phyloP scores from a whole-genome alignment of 1,284 basidiomycete genomes.

The Ceratobasidium sp. region DNA sequence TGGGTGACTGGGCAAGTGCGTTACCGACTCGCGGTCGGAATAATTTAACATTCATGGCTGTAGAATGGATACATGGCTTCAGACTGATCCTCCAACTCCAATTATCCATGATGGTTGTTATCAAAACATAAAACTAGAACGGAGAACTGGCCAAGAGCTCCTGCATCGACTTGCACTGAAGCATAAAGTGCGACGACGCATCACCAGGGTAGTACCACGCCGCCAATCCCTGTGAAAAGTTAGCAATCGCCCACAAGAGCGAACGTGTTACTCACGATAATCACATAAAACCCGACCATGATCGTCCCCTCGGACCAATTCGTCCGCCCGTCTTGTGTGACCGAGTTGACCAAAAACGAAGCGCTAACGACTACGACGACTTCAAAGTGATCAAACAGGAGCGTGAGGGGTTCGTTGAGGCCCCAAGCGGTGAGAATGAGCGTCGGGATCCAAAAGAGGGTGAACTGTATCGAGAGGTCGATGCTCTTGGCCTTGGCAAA shows the following conservation, averaged over 20 bases:
- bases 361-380: conserved; percentile 18
- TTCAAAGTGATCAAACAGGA: conserved; percentile 37
- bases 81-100: too few relatives aligned
- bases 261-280: conserved; percentile 12
- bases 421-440: conserved; percentile 34
- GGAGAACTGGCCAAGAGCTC: neutral
- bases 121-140: neutral
- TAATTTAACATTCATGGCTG: too few relatives aligned
- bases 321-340: conserved; percentile 37
- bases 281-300: conserved; percentile 36
- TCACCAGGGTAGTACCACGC: conserved; percentile 39
- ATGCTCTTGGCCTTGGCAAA: conserved; percentile 66
- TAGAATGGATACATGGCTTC: too few relatives aligned
- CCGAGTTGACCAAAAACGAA: conserved; percentile 38
- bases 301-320: conserved; percentile 36
- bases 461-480: conserved; percentile 52
- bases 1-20: too few relatives aligned
- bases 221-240: conserved; percentile 44
- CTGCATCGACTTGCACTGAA: conserved; percentile 28
- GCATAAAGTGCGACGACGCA: conserved; percentile 10
- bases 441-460: conserved; percentile 38
- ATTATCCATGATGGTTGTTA: too few relatives aligned
- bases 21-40: too few relatives aligned
- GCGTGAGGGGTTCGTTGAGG: conserved; percentile 34
- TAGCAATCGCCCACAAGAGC: conserved; percentile 46